Base-by-base conservation (phyloP, 257 asterid genomes). In the Ocimum tenuiflorum region DNA sequence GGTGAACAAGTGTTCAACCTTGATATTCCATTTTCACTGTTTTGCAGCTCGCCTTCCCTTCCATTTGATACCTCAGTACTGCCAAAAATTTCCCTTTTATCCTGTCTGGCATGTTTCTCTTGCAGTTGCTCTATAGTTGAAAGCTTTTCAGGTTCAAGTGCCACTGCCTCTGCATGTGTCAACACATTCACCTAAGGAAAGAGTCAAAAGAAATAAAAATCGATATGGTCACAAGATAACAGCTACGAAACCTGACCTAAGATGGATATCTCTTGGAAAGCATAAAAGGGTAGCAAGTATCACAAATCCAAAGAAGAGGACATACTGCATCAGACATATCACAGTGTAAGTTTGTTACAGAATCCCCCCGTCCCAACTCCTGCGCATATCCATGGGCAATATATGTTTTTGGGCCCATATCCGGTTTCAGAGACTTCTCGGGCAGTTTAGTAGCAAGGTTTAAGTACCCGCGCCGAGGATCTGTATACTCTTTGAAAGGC, bases 381-480 rank as follows among this genome's bases (percentile, higher is more conserved):
- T 67, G 74, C 0, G 43, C 3, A 70, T 63, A 68, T 13, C 86
- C 86, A 65, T 81, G 76, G 36, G 84, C 86, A 19, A 81, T 81
- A 49, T 78, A 78, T n/a, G 86, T 78, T 70, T 81, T 81, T 0
- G 86, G 86, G 17, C 86, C 86, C 81, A 81, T 60, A 59, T 81
- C 86, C 36, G 83, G 86, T 73, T 81, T 76, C 68, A 82, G 9
- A 48, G 67, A 74, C 3, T 27, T 7, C 0, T 22, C 2, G 15
- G 82, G 84, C 35, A 82, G 78, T 45, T 68, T 71, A 38, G 50
- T 70, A 13, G 77, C 87, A 53, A 82, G 77, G 64, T 82, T 82
- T 18, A 82, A 53, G 67, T 63, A 69, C 41, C 84, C 82, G 57
- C 24, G 11, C 6, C 46, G 27, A 47, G 84, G 84, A 71, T 81